A percentile compares a stretch with the other conserved stretches of the same genome.
Conservation (phyloP, 2,329 filamentous ascomycete species). For the Trichoderma sp. region DNA sequence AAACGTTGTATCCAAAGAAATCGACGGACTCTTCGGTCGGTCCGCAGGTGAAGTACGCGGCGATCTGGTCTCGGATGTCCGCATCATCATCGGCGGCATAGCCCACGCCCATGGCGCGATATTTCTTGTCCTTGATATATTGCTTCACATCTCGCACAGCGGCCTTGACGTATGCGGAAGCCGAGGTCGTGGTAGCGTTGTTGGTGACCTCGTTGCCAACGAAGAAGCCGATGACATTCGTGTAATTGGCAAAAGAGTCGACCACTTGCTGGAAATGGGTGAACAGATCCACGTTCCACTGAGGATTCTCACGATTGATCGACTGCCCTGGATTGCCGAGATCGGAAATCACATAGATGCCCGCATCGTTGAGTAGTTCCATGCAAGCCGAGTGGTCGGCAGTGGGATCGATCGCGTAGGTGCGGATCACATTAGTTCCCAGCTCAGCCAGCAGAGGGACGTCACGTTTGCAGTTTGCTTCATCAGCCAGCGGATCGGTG, state of each 20-base stretch:
- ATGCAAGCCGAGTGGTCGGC: conserved; percentile 82
- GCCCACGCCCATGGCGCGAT: conserved; percentile 82
- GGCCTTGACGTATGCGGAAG: conserved; percentile 95
- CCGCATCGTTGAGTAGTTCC: conserved; percentile 75
- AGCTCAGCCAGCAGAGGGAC: conserved; percentile 78
- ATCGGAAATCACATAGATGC: conserved; percentile 95
- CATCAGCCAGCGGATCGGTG: conserved; percentile 79
- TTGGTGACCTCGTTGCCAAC: conserved; percentile 98
- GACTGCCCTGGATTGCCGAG: conserved; percentile 78
- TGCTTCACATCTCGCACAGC: conserved; percentile 94
- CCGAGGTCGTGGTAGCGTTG: conserved; percentile 80
- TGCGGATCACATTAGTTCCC: conserved; percentile 89
- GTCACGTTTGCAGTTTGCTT: conserved; percentile 75
- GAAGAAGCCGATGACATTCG: conserved; percentile 96
- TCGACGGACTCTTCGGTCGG: conserved; percentile 68
- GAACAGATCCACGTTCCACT: conserved; percentile 80
- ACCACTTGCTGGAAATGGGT: conserved; percentile 81
- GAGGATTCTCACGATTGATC: conserved; percentile 80
- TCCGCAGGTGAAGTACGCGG: conserved; percentile 94
- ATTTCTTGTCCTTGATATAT: conserved; percentile 80
- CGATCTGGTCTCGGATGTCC: conserved; percentile 77
- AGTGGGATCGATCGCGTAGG: conserved; percentile 86
- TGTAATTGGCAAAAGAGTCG: conserved; percentile 78
- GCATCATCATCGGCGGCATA: conserved; percentile 96
- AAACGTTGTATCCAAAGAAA: conserved; percentile 99